phyloP scores from a whole-genome alignment of 352 stramenopile genomes.

The Phytopythium montanum region DNA sequence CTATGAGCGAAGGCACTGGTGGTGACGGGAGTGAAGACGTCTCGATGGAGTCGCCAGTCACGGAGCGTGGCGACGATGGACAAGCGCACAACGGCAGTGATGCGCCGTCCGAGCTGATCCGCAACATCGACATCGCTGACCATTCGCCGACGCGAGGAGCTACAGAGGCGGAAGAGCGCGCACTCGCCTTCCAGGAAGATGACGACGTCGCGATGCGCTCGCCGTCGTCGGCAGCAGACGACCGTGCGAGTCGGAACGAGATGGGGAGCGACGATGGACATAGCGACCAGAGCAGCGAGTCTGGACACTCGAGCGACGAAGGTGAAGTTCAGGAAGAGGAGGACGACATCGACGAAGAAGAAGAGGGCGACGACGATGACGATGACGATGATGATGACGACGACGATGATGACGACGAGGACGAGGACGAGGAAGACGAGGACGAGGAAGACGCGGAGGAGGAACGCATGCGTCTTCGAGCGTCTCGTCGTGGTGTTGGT shows the following conservation, averaged over 20 bases:
- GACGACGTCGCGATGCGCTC: conserved; percentile 73
- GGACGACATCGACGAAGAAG: conserved; percentile 15
- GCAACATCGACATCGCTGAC: conserved; percentile 5
- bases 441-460: conserved; percentile 55
- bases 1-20: background rate
- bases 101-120: conserved; percentile 2
- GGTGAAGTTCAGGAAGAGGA: conserved; percentile 39
- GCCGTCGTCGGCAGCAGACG: conserved; percentile 32
- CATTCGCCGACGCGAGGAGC: background rate
- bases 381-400: conserved; percentile 68
- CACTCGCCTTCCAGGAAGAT: conserved; percentile 11
- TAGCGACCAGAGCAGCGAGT: conserved; percentile 61
- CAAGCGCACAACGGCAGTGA: background rate
- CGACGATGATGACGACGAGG: conserved; percentile 55
- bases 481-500: conserved; percentile 30
- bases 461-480: conserved; percentile 47
- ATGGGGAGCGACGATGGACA: conserved; percentile 50
- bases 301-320: conserved; percentile 46
- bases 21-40: background rate
- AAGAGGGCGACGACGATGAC: conserved; percentile 39
- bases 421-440: conserved; percentile 53
- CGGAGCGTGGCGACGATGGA: background rate
- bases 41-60: background rate
- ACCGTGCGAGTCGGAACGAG: conserved; percentile 60
- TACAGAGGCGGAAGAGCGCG: background rate